phyloP scores from a whole-genome alignment of 495 filamentous ascomycete genomes.

The Echria macrotheca region DNA sequence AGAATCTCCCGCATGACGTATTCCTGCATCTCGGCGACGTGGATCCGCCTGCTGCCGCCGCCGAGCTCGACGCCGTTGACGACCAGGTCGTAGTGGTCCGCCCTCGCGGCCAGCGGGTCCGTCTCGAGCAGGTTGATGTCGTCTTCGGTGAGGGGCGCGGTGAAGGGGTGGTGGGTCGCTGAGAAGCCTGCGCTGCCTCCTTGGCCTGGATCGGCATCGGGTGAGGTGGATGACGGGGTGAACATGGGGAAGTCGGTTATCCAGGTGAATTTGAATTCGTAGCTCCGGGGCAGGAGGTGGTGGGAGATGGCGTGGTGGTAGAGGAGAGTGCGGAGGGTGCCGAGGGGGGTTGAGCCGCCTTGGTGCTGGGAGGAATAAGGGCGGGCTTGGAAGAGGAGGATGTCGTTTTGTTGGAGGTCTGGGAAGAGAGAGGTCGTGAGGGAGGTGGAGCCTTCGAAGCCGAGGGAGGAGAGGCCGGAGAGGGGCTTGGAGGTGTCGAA shows the following conservation, averaged over 20 bases:
- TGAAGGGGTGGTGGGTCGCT: constrained; percentile 95
- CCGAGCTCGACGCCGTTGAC: constrained; percentile 94
- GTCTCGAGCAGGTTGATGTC: constrained; percentile 72
- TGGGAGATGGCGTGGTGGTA: constrained; percentile 58
- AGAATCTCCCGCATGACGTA: constrained; percentile 82
- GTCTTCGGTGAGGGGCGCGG: constrained; percentile 64
- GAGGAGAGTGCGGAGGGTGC: constrained; percentile 66
- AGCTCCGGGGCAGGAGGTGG: constrained; percentile 49
- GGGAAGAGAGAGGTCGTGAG: constrained; percentile 20
- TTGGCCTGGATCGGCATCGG: constrained; percentile 71
- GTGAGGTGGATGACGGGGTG: constrained; percentile 59
- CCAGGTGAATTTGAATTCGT: constrained; percentile 69
- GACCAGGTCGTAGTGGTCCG: constrained; percentile 91
- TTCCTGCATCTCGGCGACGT: constrained; percentile 77
- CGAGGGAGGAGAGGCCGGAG: constrained; percentile 65
- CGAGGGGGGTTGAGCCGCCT: constrained; percentile 76
- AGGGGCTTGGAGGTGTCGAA: constrained; percentile 65
- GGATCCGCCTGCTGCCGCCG: constrained; percentile 88
- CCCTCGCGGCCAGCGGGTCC: constrained; percentile 64
- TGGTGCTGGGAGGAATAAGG: constrained; percentile 50
- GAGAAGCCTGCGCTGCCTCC: constrained; percentile 72
- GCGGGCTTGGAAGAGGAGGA: constrained; percentile 77
- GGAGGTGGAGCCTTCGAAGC: constrained; percentile 63
- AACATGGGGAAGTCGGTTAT: constrained; percentile 89
- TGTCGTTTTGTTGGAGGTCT: constrained; percentile 54